A percentile compares a stretch with the other conserved stretches of the same genome.
Evolutionary conservation across 2,329 filamentous ascomycete genomes (phyloP).

Genomic region (Aspergillus pseudonomiae): DNA sequence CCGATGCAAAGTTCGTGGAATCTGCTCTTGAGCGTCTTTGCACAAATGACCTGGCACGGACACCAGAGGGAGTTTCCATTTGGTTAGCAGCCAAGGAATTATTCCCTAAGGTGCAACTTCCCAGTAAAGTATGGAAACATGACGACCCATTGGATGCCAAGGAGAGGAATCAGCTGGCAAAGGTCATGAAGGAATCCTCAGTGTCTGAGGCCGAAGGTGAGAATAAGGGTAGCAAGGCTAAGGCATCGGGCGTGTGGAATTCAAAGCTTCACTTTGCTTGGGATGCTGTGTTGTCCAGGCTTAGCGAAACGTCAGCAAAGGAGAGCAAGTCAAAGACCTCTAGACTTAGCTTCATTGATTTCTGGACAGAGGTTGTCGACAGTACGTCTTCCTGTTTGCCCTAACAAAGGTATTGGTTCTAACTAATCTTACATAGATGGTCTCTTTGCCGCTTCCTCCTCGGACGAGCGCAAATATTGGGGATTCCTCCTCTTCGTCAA

Average conservation of each 20-base stretch:
- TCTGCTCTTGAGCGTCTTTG: constrained; percentile 65
- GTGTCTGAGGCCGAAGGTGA: constrained; percentile 32
- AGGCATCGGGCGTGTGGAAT: constrained; percentile 70
- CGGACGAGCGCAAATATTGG: constrained; percentile 86
- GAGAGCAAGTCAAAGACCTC: constrained; percentile 36
- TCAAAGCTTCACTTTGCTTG: constrained; percentile 85
- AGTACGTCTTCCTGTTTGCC: constrained; percentile 58
- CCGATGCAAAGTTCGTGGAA: constrained; percentile 56
- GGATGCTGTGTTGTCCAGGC: constrained; percentile 69
- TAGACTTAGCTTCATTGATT: constrained; percentile 64
- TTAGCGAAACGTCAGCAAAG: constrained; percentile 37
- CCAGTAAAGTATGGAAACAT: constrained; percentile 71
- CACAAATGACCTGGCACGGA: constrained; percentile 70
- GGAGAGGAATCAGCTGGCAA: constrained; percentile 69
- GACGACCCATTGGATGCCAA: constrained; percentile 72
- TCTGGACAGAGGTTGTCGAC: constrained; percentile 87
- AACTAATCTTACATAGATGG: constrained; percentile 61
- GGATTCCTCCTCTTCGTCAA: constrained; percentile 87
- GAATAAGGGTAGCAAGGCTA: constrained; percentile 32
- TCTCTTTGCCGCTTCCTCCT: constrained; percentile 79
- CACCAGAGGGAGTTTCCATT: constrained; percentile 84
- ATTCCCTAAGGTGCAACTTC: constrained; percentile 67
- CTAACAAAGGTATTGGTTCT: not conserved
- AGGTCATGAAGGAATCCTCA: constrained; percentile 72
- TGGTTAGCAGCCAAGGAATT: constrained; percentile 73